phyloP scores from a whole-genome alignment of 345 rosid species.

The Hibiscus trionum region DNA sequence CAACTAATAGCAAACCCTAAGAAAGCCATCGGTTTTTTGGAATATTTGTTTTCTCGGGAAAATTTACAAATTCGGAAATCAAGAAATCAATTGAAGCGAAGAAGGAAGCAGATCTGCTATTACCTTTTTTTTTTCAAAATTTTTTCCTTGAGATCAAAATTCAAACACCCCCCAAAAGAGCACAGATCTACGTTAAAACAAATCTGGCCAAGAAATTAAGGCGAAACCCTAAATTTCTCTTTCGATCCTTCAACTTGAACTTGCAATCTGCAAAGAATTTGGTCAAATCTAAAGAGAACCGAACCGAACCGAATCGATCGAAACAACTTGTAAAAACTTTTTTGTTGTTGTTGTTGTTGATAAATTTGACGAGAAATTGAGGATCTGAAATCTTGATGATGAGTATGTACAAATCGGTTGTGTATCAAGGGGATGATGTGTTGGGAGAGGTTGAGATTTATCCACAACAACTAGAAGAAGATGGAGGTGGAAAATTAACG shows the following conservation, averaged over 20 bases:
- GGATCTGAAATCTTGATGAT: conserved; percentile 13
- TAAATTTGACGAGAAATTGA: conserved; percentile 20
- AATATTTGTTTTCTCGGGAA: neutral
- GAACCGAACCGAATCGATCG: conserved; percentile 3
- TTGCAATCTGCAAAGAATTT: conserved; percentile 15
- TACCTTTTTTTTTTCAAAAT: neutral
- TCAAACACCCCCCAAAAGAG: neutral
- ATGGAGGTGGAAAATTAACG: conserved; percentile 34
- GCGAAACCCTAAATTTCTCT: conserved; percentile 8
- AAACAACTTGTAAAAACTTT: neutral
- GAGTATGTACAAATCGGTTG: conserved; percentile 62
- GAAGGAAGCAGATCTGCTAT: conserved; percentile 7
- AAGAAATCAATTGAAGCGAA: conserved; percentile 1
- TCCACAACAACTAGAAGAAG: conserved; percentile 31
- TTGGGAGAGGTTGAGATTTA: conserved; percentile 79
- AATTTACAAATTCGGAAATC: conserved; percentile 1
- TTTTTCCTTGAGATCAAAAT: neutral
- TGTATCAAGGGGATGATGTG: conserved; percentile 51
- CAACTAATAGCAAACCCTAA: conserved; percentile 15
- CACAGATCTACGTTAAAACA: conserved; percentile 15
- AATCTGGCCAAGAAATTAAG: neutral
- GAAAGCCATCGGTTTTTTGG: neutral
- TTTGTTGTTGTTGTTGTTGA: conserved; percentile 2
- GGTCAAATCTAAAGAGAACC: conserved; percentile 29
- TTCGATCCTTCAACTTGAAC: conserved; percentile 5